Evolutionary conservation across 495 filamentous ascomycete genomes (phyloP).

Genomic region (Podospora comata): DNA sequence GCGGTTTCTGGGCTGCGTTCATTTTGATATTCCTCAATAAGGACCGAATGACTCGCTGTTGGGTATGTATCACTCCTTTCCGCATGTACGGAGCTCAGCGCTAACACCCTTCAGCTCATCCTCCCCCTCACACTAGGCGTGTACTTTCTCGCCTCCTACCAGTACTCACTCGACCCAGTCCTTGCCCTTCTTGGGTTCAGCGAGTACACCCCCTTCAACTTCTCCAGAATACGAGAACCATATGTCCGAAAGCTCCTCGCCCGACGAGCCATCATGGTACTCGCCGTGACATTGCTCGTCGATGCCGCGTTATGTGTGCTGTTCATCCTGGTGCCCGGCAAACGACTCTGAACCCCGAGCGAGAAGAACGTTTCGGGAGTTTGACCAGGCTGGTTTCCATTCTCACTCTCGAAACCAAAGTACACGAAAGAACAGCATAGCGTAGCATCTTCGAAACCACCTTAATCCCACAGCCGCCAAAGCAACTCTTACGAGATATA

Average conservation of each 20-base stretch:
- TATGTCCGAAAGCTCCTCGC: slow-evolving; percentile 81
- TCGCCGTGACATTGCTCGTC: slow-evolving; percentile 67
- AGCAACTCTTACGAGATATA: not conserved
- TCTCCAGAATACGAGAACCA: slow-evolving; percentile 78
- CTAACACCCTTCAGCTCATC: slow-evolving; percentile 62
- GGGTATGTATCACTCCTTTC: slow-evolving; percentile 57
- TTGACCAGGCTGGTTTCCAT: slow-evolving; percentile 1
- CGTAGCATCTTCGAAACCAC: not conserved
- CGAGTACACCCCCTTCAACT: slow-evolving; percentile 93
- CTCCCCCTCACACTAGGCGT: slow-evolving; percentile 89
- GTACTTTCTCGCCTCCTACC: slow-evolving; percentile 83
- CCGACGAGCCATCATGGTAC: slow-evolving; percentile 74
- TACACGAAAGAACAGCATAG: not conserved
- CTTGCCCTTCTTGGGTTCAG: slow-evolving; percentile 85
- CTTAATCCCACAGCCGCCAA: not conserved
- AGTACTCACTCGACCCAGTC: slow-evolving; percentile 90
- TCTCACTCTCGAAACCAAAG: not conserved
- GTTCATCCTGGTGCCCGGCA: slow-evolving; percentile 92
- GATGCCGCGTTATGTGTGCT: slow-evolving; percentile 73
- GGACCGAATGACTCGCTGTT: slow-evolving; percentile 67
- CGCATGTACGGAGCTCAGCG: not conserved
- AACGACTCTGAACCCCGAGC: slow-evolving; percentile 57
- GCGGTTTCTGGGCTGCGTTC: slow-evolving; percentile 90
- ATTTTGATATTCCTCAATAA: slow-evolving; percentile 86
- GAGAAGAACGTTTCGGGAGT: not conserved